Evolutionary conservation across 768 basidiomycete genomes (phyloP), one percentile per base, ranked within the genome.

Genomic region (Amylocystis lapponica): DNA sequence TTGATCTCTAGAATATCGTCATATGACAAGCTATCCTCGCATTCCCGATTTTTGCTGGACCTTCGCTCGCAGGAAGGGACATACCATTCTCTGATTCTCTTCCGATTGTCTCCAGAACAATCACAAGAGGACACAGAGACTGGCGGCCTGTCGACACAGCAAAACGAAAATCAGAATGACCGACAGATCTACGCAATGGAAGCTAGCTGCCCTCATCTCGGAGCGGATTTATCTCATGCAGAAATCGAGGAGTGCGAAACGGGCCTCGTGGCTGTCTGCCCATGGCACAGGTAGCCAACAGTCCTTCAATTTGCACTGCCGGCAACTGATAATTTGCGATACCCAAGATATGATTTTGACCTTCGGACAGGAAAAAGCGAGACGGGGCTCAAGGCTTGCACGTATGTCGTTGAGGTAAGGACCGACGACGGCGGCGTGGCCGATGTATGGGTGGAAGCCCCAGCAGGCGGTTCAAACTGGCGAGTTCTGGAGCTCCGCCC

Each of bases 211-310:
- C 86, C 86, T 4, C 87, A 90, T 64, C 70, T 88, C 7, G 85
- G 86, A 3, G 86, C 85, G 17, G 85, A 88, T 43, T 69, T 88
- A 61, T 83, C 81, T 12, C 83, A 87, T 65, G 85, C 84, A 1
- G 83, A 85, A 30, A 83, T 86, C n/a, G 83, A 86, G 54, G 79
- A 71, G 39, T 79, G 72, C 47, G 80, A 81, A 37, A 64, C 61
- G 11, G 72, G 75, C 16, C 50, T 76, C 3, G 76, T 86, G 2
- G 78, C 79, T 9, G 83, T 85, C 10, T 86, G 83, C 60, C 84
- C 83, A 2, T 86, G 84, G 83, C 83, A 86, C 58, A 69, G 81
- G 81, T 78, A 36, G 7, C 38, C 13, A 16, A 9, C 6, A 33
- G 45, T 38, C 21, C 12, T 8, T 7, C 16, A n/a, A 4, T 13